Conservation (phyloP, 2,329 filamentous ascomycete species). For the Akanthomyces lecanii region DNA sequence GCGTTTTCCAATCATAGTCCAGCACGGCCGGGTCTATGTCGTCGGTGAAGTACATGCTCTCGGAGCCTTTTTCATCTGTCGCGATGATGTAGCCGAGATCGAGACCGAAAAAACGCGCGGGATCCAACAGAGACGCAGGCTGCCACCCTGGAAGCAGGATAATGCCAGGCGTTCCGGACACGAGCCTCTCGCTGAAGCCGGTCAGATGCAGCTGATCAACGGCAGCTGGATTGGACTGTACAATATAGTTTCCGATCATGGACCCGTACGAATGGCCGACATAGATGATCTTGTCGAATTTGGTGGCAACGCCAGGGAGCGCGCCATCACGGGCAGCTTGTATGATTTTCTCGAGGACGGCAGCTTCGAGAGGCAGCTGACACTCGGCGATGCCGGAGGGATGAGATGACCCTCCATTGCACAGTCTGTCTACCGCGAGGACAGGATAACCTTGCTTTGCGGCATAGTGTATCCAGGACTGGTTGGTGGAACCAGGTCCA, state of each 20-base stretch:
- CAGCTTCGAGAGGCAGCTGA: conserved; percentile 7
- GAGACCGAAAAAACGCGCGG: not conserved
- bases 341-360: not conserved
- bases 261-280: conserved; percentile 16
- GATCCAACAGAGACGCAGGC: not conserved
- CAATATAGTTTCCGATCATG: not conserved
- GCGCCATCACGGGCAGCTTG: not conserved
- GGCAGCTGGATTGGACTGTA: not conserved
- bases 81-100: conserved; percentile 1
- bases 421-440: conserved; percentile 14
- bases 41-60: not conserved
- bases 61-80: not conserved
- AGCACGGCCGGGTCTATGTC: not conserved
- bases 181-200: not conserved
- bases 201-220: conserved; percentile 1
- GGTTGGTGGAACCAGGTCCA: not conserved
- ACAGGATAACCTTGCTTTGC: conserved; percentile 13
- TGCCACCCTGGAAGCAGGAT: not conserved
- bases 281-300: conserved; percentile 9
- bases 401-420: conserved; percentile 1
- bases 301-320: not conserved
- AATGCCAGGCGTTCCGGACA: not conserved
- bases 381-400: not conserved
- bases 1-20: not conserved
- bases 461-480: conserved; percentile 12